Evolutionary conservation across 1,284 basidiomycete species (phyloP), one percentile per base, ranked within the genome.

Genomic region (Ustilago shanxiensis): DNA sequence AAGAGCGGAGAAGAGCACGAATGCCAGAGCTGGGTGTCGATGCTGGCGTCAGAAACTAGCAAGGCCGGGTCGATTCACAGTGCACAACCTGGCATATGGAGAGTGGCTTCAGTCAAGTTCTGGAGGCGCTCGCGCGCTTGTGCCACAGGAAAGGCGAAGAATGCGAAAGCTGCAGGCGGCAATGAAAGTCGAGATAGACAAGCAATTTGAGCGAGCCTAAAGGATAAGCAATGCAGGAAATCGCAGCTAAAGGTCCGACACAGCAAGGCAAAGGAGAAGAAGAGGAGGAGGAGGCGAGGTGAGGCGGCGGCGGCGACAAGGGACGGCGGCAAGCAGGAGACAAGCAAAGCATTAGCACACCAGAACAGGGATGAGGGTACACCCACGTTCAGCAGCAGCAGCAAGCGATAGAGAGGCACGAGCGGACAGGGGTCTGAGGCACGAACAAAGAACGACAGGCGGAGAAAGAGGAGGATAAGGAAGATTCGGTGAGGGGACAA

Each of bases 191-290:
- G 24, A 49, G 47, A 49, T 49, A 41, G 16, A 31, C 39, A 37
- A 10, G 35, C 44, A 45, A 45, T 45, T 22, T 11, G 5, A 11
- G 44, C 44, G 22, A 9, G 35, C 22, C 18, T 45, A 4, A 26
- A 58, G 37, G 41, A 57, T 57, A 26, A 20, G 44, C 56, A 49
- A 60, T 53, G 59, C 59, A 41, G 35, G 35, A 44, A 52, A 60
- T 52, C 49, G 50, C 31, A 11, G 29, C 35, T 50, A 44, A 39
- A 24, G 33, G 33, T 24, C 35, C 47, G 39, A 44, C 26, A 45
- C 20, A 56, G 54, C 31, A 35, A 53, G 51, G 33, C 29, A 8
- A 26, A n/a, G 26, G 44, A 6, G 18, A n/a, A 9, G 20, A n/a
- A n/a, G n/a, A n/a, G n/a, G n/a, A n/a, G n/a, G n/a, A n/a, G n/a